Evolutionary conservation across 2,329 filamentous ascomycete species (phyloP).

Genomic region (Cryphonectria parasitica): DNA sequence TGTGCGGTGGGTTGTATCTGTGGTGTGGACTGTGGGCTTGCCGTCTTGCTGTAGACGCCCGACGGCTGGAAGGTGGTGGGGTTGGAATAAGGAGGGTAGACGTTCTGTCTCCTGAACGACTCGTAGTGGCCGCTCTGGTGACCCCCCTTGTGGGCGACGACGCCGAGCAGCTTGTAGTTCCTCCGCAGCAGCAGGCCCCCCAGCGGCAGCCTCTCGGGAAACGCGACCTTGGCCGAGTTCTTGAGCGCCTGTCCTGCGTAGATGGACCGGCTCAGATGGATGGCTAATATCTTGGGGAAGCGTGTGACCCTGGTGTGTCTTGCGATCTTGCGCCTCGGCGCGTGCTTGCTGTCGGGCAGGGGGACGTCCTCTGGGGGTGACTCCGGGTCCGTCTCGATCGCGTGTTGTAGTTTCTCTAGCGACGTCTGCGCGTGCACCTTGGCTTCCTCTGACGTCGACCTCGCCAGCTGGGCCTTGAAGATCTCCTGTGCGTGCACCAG

Average conservation of each 20-base stretch:
- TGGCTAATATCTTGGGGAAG: constrained; percentile 87
- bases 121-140: constrained; percentile 98
- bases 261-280: constrained; percentile 92
- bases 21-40: constrained; percentile 57
- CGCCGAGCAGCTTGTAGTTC: constrained; percentile 81
- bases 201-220: constrained; percentile 83
- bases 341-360: constrained; percentile 73
- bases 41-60: constrained; percentile 70
- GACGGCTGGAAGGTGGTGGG: constrained; percentile 77
- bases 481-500: constrained; percentile 76
- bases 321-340: constrained; percentile 82
- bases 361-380: constrained; percentile 70
- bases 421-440: constrained; percentile 57
- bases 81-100: constrained; percentile 80
- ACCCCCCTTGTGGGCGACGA: constrained; percentile 93
- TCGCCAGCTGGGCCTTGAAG: constrained; percentile 63
- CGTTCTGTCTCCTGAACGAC: constrained; percentile 85
- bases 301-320: constrained; percentile 84
- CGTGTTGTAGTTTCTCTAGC: constrained; percentile 67
- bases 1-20: constrained; percentile 39
- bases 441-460: constrained; percentile 56
- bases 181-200: constrained; percentile 78
- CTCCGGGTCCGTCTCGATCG: constrained; percentile 83
- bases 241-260: constrained; percentile 83
- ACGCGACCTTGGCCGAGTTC: constrained; percentile 91